Evolutionary conservation across 78 protist genomes (phyloP).

Genomic region (slime mould (Dictyostelium discoideum)): DNA sequence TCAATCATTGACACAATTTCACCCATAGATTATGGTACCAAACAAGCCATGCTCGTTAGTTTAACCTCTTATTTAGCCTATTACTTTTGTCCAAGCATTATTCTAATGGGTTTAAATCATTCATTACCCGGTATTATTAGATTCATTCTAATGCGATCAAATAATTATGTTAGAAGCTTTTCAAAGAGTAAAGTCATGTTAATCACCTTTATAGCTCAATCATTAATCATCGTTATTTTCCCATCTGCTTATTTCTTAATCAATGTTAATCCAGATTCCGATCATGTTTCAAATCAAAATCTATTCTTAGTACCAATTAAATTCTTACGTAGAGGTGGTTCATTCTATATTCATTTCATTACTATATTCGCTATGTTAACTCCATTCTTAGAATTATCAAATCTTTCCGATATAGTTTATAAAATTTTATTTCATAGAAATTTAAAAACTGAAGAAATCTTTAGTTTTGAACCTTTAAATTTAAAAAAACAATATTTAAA

Average conservation of each 20-base stretch:
- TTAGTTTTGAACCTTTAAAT: constrained; percentile 8
- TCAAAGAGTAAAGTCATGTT: constrained; percentile 8
- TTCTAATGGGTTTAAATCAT: constrained; percentile 35
- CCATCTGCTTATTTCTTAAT: constrained; percentile 34
- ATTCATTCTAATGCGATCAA: constrained; percentile 14
- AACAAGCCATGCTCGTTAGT: not conserved
- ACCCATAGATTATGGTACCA: not conserved
- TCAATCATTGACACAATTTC: not conserved
- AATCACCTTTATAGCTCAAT: constrained; percentile 28
- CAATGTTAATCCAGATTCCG: not conserved
- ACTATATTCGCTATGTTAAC: constrained; percentile 30
- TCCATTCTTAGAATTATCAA: constrained; percentile 33
- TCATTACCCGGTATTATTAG: constrained; percentile 15
- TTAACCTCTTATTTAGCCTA: not conserved
- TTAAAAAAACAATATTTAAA: constrained; percentile 41
- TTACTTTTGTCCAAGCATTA: constrained; percentile 22
- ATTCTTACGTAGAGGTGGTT: constrained; percentile 55
- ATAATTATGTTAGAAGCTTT: constrained; percentile 16
- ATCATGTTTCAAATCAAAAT: not conserved
- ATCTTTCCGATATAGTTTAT: not conserved
- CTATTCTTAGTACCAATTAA: constrained; percentile 16
- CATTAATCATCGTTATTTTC: not conserved
- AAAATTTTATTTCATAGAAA: not conserved
- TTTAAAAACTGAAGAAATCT: constrained; percentile 1
- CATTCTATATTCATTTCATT: constrained; percentile 26